phyloP scores from a whole-genome alignment of 169 alveolate species.

The Cryptosporidium ryanae region DNA sequence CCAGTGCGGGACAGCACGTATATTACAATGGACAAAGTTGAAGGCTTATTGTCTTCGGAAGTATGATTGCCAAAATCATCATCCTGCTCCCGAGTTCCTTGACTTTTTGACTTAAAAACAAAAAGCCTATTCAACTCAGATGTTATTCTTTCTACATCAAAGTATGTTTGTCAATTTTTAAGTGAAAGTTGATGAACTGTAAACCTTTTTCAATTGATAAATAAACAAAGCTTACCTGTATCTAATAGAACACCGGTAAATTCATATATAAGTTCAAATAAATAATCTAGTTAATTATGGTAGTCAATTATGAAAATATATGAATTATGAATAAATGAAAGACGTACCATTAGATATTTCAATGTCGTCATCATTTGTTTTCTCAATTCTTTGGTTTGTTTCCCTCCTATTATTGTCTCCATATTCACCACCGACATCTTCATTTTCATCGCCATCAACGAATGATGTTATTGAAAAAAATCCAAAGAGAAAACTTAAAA shows the following conservation, averaged over 20 bases:
- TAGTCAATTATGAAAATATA: not conserved
- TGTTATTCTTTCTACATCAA: conserved; percentile 1
- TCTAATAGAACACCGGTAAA: conserved; percentile 15
- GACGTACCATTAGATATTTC: conserved; percentile 51
- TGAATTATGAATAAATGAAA: not conserved
- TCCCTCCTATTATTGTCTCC: not conserved
- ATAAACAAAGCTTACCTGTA: conserved; percentile 15
- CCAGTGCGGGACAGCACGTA: conserved; percentile 30
- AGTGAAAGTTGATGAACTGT: not conserved
- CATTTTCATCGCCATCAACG: not conserved
- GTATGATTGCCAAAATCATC: conserved; percentile 2
- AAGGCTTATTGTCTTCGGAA: not conserved
- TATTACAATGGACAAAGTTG: conserved; percentile 15
- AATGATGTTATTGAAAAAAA: conserved; percentile 37
- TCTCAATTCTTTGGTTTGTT: not conserved
- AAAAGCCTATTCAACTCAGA: conserved; percentile 15
- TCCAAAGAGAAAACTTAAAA: conserved; percentile 42
- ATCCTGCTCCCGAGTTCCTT: not conserved
- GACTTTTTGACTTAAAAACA: not conserved
- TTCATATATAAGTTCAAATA: conserved; percentile 35
- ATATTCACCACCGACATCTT: not conserved
- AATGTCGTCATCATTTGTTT: conserved; percentile 12
- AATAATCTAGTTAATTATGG: conserved; percentile 15
- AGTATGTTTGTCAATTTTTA: not conserved
- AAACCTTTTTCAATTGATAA: not conserved